Percentiles rank a stretch among this genome's conserved stretches.
Conservation (phyloP, 2,329 filamentous ascomycete genomes). For the Sclerotinia trifoliorum region DNA sequence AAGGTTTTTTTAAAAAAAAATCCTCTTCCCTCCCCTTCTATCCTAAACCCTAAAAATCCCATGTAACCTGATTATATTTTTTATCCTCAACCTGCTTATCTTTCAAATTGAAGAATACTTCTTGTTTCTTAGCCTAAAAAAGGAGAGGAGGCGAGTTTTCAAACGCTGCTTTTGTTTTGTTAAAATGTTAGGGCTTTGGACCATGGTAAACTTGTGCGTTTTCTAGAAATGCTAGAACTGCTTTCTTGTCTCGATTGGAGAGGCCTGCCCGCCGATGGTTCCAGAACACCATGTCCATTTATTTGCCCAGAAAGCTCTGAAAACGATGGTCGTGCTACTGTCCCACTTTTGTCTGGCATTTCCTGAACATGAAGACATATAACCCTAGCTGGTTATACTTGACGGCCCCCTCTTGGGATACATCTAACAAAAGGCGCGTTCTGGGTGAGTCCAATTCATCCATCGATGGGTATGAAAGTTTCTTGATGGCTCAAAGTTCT, state of each 20-base stretch:
- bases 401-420: background rate
- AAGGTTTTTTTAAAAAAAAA: too few species aligned
- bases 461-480: background rate
- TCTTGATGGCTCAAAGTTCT: background rate
- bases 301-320: background rate
- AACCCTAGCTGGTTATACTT: background rate
- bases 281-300: background rate
- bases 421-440: background rate
- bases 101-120: too few species aligned
- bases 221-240: background rate
- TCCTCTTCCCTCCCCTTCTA: too few species aligned
- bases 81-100: too few species aligned
- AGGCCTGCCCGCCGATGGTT: background rate
- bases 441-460: background rate
- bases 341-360: background rate
- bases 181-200: background rate
- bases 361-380: background rate
- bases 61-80: too few species aligned
- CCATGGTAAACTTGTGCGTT: background rate
- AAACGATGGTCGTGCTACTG: background rate
- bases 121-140: too few species aligned
- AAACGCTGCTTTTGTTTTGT: background rate
- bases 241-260: background rate
- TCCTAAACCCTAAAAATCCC: too few species aligned
- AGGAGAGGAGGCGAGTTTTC: too few species aligned